These are phyloP conservation scores for Fusarium devonianum DNA, from an alignment of 2,329 filamentous ascomycete genomes.

Conservation along the genomic window DNA sequence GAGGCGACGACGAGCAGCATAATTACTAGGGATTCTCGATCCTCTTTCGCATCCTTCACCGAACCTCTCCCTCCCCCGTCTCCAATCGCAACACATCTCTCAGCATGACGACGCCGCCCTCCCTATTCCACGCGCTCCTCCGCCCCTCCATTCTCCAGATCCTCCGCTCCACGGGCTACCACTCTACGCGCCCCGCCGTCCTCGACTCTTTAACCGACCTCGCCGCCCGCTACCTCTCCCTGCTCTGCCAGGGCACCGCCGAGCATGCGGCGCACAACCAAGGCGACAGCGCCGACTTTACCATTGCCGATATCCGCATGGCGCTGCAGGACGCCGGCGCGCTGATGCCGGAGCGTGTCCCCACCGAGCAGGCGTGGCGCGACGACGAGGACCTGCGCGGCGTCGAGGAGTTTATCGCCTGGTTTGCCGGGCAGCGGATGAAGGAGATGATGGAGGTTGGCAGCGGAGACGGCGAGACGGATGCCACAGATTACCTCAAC, in stretches of 20 bases:
- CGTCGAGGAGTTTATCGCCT: constrained; percentile 78
- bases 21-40: constrained; percentile 6
- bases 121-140: constrained; percentile 76
- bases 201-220: constrained; percentile 90
- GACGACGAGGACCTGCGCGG: constrained; percentile 81
- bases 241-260: constrained; percentile 77
- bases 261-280: constrained; percentile 74
- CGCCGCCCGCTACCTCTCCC: constrained; percentile 78
- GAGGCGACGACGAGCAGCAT: constrained; percentile 34
- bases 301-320: constrained; percentile 79
- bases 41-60: constrained; percentile 1
- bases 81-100: background rate
- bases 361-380: constrained; percentile 71
- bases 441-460: constrained; percentile 84
- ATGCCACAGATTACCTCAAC: constrained; percentile 74
- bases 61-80: background rate
- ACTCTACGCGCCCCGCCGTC: constrained; percentile 79
- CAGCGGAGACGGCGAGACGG: constrained; percentile 69
- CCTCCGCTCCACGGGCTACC: constrained; percentile 89
- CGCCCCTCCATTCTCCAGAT: constrained; percentile 90
- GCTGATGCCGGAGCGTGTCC: constrained; percentile 71
- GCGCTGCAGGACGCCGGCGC: constrained; percentile 84
- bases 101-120: constrained; percentile 55
- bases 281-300: constrained; percentile 57
- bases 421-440: constrained; percentile 78